Percentiles rank a stretch among this genome's conserved stretches.
These are phyloP conservation scores for Ophiocordyceps sinensis DNA, from an alignment of 2,329 filamentous ascomycete species.

Conservation along the genomic window DNA sequence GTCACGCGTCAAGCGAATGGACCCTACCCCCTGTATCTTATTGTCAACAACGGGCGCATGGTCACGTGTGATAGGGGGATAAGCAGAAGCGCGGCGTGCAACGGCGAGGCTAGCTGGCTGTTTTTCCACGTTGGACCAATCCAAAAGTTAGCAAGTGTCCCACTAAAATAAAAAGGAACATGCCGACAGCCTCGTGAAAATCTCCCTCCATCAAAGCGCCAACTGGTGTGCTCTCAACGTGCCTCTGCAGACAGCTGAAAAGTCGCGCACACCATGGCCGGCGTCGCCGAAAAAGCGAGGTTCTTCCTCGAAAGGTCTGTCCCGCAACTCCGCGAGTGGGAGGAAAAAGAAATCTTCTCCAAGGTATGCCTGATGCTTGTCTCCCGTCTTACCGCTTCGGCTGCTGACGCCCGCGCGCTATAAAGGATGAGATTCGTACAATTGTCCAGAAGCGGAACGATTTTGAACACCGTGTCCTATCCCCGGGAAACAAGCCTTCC, in stretches of 20 bases:
- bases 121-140: background rate
- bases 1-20: no score
- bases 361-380: slow-evolving; percentile 34
- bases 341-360: slow-evolving; percentile 81
- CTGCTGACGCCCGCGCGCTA: background rate
- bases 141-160: no score
- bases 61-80: no score
- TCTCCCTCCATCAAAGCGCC: background rate
- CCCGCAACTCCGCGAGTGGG: slow-evolving; percentile 82
- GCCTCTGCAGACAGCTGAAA: no score
- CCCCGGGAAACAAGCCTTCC: slow-evolving; percentile 57
- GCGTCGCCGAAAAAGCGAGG: slow-evolving; percentile 81
- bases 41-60: no score
- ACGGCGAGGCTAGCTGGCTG: no score
- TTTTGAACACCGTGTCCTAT: slow-evolving; percentile 82
- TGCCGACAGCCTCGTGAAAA: background rate
- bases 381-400: background rate
- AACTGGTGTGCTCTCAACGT: no score
- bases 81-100: no score
- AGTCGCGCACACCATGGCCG: slow-evolving; percentile 48
- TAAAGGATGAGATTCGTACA: slow-evolving; percentile 81
- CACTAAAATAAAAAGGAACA: background rate
- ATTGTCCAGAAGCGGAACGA: slow-evolving; percentile 85
- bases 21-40: no score
- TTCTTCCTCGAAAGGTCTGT: slow-evolving; percentile 90